Base-by-base conservation (phyloP, 2,329 filamentous ascomycete genomes). In the Cercospora citrullina region DNA sequence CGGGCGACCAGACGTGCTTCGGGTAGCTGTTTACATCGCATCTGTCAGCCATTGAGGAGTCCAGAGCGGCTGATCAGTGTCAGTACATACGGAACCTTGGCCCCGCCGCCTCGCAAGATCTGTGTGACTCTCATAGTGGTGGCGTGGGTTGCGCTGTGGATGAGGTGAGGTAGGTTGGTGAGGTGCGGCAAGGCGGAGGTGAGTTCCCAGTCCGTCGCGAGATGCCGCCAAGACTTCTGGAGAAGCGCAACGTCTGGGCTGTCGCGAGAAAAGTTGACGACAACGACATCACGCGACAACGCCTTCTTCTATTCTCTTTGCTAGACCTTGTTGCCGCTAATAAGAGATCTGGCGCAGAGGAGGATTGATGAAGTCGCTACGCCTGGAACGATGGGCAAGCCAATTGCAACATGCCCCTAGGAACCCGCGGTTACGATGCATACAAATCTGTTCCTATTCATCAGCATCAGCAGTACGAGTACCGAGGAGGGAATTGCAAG, bases 1-100 rank as follows among this genome's bases (percentile, higher is more conserved):
- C 86, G 70, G 95, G 95, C 78, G 95, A 98, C 95, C 95, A 99
- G 87, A 99, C 93, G 86, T 99, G 94, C 66, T 76, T 77, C 26
- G 75, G 74, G 72, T 78, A 76, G 67, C 72, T 77, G 69, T 63
- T 36, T 45, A 26, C 59, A 28, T 18, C 60, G 55, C 31, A 64
- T 30, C 55, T 31, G 67, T 72, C 65, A 74, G 71, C 69, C 64
- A 71, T 72, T 73, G 72, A 10, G n/a, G 45, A 26, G 53, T 31
- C 39, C n/a, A 30, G 26, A 53, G 5, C 10, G 12, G 4, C 28
- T 3, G 9, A 26, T 31, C 60, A 4, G 39, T 18, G 59, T 26
- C 53, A 26, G 14, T n/a, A 78, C 85, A 76, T 86, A 91, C 87
- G 88, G 87, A 74, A 91, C 86, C 82, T 91, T 91, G 81, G 87